Base-by-base conservation (phyloP, 2,329 filamentous ascomycete species). In the Epichloe elymi region DNA sequence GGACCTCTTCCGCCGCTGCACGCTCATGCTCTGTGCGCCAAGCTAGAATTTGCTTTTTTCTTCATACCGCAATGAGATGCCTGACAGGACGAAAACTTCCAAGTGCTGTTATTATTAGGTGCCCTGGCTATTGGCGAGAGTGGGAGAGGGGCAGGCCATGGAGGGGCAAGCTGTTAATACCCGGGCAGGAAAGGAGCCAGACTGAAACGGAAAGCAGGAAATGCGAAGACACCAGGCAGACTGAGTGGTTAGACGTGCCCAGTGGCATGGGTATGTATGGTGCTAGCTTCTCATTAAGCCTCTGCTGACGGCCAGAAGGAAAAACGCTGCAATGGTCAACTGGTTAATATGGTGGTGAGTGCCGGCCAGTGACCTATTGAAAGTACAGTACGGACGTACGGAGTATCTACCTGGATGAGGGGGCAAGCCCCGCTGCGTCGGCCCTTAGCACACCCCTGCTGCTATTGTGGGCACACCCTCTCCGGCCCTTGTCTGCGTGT, bases 351-450 rank as follows among this genome's bases (percentile, higher is more conserved):
- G 26, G 26, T 30, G 26, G 26, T 30, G 26, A 30, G 26, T 30
- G 8, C 26, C 26, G 26, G 26, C 26, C 26, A 30, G 26, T 30
- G 26, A 30, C 26, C 26, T 26, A 30, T 30, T 30, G 26, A 11
- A 10, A 30, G 26, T 30, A 8, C 26, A 30, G 26, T 7, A 26
- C 23, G 23, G 23, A 26, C 23, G 23, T 7, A 11, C 26, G 26
- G 26, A 30, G 26, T 30, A 30, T 30, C 26, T 30, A 37, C 48
- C 40, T 49, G 48, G 48, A 33, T 38, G 48, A 44, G 48, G 48
- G 48, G 48, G 47, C 4, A 4, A 26, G 48, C 48, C 48, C 48
- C 48, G 48, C 48, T 36, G 19, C 11, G n/a, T 30, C 30, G 48
- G 45, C 48, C 33, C 30, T 38, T 8, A 30, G 11, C 39, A 49